Evolutionary conservation across 192 early-diverging fungal species (phyloP).

Genomic region (Neocallimastix lanati): DNA sequence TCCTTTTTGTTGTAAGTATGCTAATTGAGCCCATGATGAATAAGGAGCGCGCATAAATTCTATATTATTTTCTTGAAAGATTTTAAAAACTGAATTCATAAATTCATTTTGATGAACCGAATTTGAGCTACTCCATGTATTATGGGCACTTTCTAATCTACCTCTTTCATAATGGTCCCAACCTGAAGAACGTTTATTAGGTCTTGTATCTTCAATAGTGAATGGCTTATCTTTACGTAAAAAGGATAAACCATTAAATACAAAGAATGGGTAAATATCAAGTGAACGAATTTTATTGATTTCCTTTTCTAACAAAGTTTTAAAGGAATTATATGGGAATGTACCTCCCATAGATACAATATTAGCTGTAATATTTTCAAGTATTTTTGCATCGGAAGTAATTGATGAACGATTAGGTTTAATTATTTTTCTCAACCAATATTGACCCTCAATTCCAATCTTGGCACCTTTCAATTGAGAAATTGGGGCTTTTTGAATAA

Average conservation of each 20-base stretch:
- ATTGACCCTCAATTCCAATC: slow-evolving; percentile 60
- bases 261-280: slow-evolving; percentile 55
- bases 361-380: not conserved
- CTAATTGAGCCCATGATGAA: slow-evolving; percentile 58
- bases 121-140: slow-evolving; percentile 26
- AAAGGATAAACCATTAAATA: slow-evolving; percentile 52
- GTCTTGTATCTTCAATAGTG: slow-evolving; percentile 39
- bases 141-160: slow-evolving; percentile 33
- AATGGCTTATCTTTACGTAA: slow-evolving; percentile 53
- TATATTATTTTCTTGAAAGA: slow-evolving; percentile 54
- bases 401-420: not conserved
- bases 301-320: not conserved
- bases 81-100: slow-evolving; percentile 39
- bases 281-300: not conserved
- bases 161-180: slow-evolving; percentile 51
- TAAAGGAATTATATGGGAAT: not conserved
- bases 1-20: slow-evolving; percentile 45
- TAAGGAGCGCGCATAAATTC: slow-evolving; percentile 71
- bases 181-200: slow-evolving; percentile 31
- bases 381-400: not conserved
- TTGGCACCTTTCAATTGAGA: slow-evolving; percentile 38
- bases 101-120: slow-evolving; percentile 39
- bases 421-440: slow-evolving; percentile 56
- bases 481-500: slow-evolving; percentile 34
- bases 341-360: not conserved